Evolutionary conservation across 495 filamentous ascomycete genomes (phyloP).

Genomic region (Podospora conica): DNA sequence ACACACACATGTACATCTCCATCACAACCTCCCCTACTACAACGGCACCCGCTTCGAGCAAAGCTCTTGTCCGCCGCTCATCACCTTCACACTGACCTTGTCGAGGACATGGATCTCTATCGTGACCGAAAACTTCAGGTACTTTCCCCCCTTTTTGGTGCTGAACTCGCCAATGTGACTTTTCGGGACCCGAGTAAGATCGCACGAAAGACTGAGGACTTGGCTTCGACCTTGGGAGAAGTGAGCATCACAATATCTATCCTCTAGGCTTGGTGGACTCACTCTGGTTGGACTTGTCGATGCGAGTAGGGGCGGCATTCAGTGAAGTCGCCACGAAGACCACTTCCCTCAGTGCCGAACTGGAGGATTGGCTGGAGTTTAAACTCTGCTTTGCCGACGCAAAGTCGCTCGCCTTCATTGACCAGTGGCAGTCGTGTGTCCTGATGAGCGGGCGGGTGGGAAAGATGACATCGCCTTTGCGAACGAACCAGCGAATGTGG

Average conservation of each 20-base stretch:
- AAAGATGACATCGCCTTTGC: slow-evolving; percentile 23
- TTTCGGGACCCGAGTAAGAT: slow-evolving; percentile 19
- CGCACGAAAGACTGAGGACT: slow-evolving; percentile 13
- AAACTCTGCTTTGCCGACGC: slow-evolving; percentile 1
- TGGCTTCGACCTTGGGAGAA: slow-evolving; percentile 8
- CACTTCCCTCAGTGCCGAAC: slow-evolving; percentile 16
- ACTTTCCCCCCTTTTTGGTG: slow-evolving; percentile 12
- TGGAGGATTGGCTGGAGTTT: neutral
- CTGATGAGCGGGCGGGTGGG: slow-evolving; percentile 15
- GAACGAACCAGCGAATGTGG: slow-evolving; percentile 25
- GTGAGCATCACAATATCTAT: neutral
- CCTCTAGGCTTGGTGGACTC: neutral
- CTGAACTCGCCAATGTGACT: slow-evolving; percentile 1
- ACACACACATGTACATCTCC: no score
- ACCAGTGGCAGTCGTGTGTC: slow-evolving; percentile 21
- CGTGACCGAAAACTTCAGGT: slow-evolving; percentile 18
- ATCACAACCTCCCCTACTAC: neutral
- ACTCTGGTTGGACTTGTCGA: slow-evolving; percentile 13
- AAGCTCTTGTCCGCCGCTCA: slow-evolving; percentile 14
- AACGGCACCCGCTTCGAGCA: slow-evolving; percentile 7
- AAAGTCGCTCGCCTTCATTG: slow-evolving; percentile 16
- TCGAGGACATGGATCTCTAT: slow-evolving; percentile 19
- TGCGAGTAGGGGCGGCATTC: slow-evolving; percentile 14
- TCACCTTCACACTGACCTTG: slow-evolving; percentile 17
- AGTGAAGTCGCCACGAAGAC: slow-evolving; percentile 18